A percentile compares a stretch with the other conserved stretches of the same genome.
Evolutionary conservation across 768 basidiomycete genomes (phyloP).

Genomic region (Tulasnella sp.): DNA sequence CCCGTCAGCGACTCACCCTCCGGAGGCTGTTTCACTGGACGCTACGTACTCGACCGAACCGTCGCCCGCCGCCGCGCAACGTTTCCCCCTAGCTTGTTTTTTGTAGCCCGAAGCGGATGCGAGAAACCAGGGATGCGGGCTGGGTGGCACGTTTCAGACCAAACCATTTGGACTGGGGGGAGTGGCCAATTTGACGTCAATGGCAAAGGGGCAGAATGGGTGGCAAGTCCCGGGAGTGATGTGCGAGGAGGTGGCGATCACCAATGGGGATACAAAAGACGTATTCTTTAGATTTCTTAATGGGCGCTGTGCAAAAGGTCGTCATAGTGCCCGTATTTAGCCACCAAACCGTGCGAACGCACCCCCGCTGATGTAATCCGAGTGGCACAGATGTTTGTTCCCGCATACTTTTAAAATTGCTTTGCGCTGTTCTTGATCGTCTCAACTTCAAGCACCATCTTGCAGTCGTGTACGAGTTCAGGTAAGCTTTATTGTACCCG

Average conservation of each 20-base stretch:
- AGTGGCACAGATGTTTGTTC: background rate
- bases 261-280: background rate
- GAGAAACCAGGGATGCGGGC: background rate
- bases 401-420: background rate
- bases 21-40: background rate
- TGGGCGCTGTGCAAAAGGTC: background rate
- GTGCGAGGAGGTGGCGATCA: background rate
- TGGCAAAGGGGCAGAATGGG: background rate
- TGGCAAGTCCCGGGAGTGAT: background rate
- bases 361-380: background rate
- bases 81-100: background rate
- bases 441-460: background rate
- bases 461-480: background rate
- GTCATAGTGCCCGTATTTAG: background rate
- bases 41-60: background rate
- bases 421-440: background rate
- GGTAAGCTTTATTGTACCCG: background rate
- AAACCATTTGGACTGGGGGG: background rate
- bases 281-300: background rate
- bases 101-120: background rate
- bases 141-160: background rate
- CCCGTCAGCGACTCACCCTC: background rate
- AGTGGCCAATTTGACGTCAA: background rate
- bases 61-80: background rate
- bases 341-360: background rate